These are phyloP conservation scores for Fraxinus dipetala DNA, from an alignment of 305 asterid species.

Conservation along the genomic window DNA sequence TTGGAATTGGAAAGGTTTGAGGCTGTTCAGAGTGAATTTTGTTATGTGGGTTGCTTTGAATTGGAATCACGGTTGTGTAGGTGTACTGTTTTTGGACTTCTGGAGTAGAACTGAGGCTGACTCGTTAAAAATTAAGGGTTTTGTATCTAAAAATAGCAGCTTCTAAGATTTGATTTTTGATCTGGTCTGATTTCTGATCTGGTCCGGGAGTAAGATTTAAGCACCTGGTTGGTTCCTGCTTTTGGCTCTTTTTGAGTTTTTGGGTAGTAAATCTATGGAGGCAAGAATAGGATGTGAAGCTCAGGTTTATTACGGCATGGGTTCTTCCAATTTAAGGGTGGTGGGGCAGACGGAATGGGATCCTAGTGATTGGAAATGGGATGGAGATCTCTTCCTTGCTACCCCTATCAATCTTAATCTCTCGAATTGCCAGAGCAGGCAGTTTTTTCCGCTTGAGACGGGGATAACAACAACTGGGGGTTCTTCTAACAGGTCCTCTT, in stretches of 20 bases:
- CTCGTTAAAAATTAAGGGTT: slow-evolving; percentile 24
- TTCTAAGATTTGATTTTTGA: slow-evolving; percentile 15
- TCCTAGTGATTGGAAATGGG: slow-evolving; percentile 72
- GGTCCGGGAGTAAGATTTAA: not conserved
- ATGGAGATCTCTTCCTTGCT: slow-evolving; percentile 69
- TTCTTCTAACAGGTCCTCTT: slow-evolving; percentile 53
- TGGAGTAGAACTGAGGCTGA: slow-evolving; percentile 39
- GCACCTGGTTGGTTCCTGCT: not conserved
- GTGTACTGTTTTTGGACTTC: slow-evolving; percentile 26
- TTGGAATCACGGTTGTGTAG: slow-evolving; percentile 31
- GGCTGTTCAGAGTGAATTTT: slow-evolving; percentile 3
- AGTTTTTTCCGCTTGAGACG: slow-evolving; percentile 49
- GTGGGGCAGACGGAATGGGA: slow-evolving; percentile 67
- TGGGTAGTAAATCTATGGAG: slow-evolving; percentile 33
- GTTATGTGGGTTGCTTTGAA: slow-evolving; percentile 26
- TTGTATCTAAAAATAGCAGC: not conserved
- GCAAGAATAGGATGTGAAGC: slow-evolving; percentile 42
- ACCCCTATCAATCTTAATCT: slow-evolving; percentile 43
- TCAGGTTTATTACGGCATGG: slow-evolving; percentile 37
- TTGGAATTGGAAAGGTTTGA: not conserved
- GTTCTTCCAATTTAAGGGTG: slow-evolving; percentile 36
- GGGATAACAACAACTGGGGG: slow-evolving; percentile 31
- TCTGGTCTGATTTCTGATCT: slow-evolving; percentile 34
- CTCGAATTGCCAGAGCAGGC: slow-evolving; percentile 38
- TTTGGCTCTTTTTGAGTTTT: not conserved